Base-by-base conservation (phyloP, 2,329 filamentous ascomycete species). In the Ophiostoma ulmi region DNA sequence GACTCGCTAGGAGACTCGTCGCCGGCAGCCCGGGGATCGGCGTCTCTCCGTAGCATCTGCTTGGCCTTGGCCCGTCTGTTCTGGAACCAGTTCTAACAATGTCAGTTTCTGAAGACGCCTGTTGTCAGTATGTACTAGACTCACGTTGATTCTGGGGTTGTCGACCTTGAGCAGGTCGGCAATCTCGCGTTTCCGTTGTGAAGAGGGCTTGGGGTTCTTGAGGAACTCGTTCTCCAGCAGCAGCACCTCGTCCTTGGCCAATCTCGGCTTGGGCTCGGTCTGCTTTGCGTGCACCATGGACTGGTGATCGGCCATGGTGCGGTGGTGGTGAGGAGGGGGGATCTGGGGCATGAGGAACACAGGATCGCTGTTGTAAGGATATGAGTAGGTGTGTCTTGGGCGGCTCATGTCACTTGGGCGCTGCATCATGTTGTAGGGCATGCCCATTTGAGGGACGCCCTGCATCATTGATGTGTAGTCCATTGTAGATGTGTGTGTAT, bases 61-160 rank as follows among this genome's bases (percentile, higher is more conserved):
- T 88, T 88, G 73, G 86, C 86, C 78, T 88, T 86, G 69, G 88
- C 87, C 69, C 88, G 83, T 72, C 88, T 82, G 76, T 90, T 90
- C 75, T 90, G 88, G 76, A 90, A 90, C 88, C 88, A 90, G 76
- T 90, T 90, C 87, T 90, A 69, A 11, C 20, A n/a, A 17, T 58
- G n/a, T 35, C 69, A 48, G 67, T n/a, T 20, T 4, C 11, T 13
- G 22, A 7, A 58, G 39, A 64, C n/a, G 44, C 38, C 38, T 39
- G 38, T 13, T 11, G 38, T 20, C 35, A 52, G 71, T 70, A 38
- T 70, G 31, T 63, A 20, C 5, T 20, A 22, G 5, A 65, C 80
- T 74, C 79, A 89, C 87, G 75, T 90, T 90, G 74, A 90, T 89
- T 73, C 87, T 83, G 22, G 87, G 84, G 74, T 87, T 83, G 73